Conservation (phyloP, 768 basidiomycete genomes). For the Boletus vermiculosoides region DNA sequence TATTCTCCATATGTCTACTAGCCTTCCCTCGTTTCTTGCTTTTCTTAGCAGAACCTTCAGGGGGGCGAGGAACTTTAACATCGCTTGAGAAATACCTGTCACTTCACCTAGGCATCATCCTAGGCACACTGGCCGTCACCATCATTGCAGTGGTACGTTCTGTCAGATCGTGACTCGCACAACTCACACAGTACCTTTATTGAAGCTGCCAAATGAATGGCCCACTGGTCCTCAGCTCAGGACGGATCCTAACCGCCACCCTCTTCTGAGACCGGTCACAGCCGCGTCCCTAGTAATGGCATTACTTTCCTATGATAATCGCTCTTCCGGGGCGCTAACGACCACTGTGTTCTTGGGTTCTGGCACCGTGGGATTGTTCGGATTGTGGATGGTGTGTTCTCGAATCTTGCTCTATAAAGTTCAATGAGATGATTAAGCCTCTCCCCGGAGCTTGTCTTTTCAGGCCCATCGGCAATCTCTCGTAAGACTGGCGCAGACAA, state of each 20-base stretch:
- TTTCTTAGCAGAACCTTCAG: conserved; percentile 56
- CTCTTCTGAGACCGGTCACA: conserved; percentile 62
- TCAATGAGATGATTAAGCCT: conserved; percentile 15
- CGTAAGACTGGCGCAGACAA: conserved; percentile 81
- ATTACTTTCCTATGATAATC: conserved; percentile 65
- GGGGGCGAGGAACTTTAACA: conserved; percentile 48
- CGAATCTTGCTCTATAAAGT: conserved; percentile 12
- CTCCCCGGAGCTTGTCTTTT: conserved; percentile 55
- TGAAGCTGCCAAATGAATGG: conserved; percentile 44
- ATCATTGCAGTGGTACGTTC: conserved; percentile 55
- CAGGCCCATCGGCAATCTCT: conserved; percentile 53
- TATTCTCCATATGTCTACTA: conserved; percentile 39
- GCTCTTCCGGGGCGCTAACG: conserved; percentile 54
- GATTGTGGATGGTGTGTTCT: conserved; percentile 65
- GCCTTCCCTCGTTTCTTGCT: conserved; percentile 65
- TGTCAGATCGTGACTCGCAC: conserved; percentile 3
- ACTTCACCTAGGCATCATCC: conserved; percentile 61
- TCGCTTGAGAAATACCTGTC: conserved; percentile 69
- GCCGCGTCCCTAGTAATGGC: conserved; percentile 52
- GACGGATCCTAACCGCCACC: conserved; percentile 43
- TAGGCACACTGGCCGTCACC: conserved; percentile 53
- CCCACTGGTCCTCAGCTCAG: conserved; percentile 33
- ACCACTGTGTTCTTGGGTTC: conserved; percentile 50
- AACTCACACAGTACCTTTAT: background rate
- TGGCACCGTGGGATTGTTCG: conserved; percentile 58